Percentiles rank a stretch among this genome's conserved stretches.
Evolutionary conservation across 148 eudicot species (phyloP).

Genomic region (Rhododendron griersonianum): DNA sequence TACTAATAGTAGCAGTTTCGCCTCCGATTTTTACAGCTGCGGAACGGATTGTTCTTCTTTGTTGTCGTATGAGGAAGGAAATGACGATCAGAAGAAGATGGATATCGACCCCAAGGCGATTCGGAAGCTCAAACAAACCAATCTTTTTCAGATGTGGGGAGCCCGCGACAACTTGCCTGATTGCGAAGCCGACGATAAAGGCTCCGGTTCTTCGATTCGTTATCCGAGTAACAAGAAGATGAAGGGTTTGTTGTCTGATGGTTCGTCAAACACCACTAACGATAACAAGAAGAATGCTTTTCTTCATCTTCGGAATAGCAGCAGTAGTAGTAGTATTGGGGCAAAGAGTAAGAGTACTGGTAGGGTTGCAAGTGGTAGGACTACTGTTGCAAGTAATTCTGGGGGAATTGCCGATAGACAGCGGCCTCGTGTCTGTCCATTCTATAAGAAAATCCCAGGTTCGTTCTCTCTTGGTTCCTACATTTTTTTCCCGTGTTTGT

Average conservation of each 20-base stretch:
- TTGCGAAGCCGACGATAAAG: too few species aligned
- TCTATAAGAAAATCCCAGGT: slow-evolving; percentile 69
- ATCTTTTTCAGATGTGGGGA: slow-evolving; percentile 53
- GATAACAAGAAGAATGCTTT: not conserved
- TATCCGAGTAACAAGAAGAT: not conserved
- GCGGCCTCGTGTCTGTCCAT: slow-evolving; percentile 45
- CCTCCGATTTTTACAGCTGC: slow-evolving; percentile 40
- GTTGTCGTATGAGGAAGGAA: not conserved
- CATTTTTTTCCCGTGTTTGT: not conserved
- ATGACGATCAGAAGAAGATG: not conserved
- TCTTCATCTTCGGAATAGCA: not conserved
- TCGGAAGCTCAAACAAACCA: slow-evolving; percentile 34
- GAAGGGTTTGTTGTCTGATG: not conserved
- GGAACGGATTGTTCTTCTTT: slow-evolving; percentile 48
- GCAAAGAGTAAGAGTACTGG: not conserved
- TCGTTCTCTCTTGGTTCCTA: not conserved
- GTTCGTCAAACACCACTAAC: not conserved
- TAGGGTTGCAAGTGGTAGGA: too few species aligned
- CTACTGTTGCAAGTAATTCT: not conserved
- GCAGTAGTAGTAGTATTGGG: not conserved
- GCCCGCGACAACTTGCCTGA: not conserved
- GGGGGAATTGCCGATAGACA: not conserved
- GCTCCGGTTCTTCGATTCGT: not conserved
- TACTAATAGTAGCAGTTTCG: slow-evolving; percentile 15
- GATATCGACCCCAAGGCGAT: not conserved